Conservation (phyloP, 306 rosid genomes). For the Malus asiatica region DNA sequence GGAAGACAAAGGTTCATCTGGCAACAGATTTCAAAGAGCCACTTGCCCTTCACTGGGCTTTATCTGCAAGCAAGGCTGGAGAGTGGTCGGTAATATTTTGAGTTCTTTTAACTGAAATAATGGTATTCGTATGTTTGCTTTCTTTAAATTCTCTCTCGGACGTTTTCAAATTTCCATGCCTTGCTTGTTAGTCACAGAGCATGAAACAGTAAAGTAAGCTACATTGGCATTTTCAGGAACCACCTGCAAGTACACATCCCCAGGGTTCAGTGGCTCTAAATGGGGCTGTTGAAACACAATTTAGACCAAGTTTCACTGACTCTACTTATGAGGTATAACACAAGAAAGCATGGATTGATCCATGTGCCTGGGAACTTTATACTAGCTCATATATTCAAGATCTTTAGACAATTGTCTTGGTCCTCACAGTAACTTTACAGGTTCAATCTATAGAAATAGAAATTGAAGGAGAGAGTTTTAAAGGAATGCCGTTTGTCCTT, state of each 20-base stretch:
- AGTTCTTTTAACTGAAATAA: conserved; percentile 15
- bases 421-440: conserved; percentile 38
- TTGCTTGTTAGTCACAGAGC: conserved; percentile 5
- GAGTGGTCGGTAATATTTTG: conserved; percentile 84
- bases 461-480: conserved; percentile 52
- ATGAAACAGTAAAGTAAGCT: conserved; percentile 3
- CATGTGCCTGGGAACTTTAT: conserved; percentile 14
- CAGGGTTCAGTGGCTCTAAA: conserved; percentile 56
- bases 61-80: conserved; percentile 59
- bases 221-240: conserved; percentile 54
- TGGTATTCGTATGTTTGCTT: conserved; percentile 8
- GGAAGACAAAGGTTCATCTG: conserved; percentile 68
- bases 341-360: conserved; percentile 15
- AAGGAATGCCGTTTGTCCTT: conserved; percentile 82
- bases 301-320: conserved; percentile 34
- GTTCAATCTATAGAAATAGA: conserved; percentile 67
- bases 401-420: conserved; percentile 17
- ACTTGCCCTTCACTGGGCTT: conserved; percentile 80
- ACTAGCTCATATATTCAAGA: conserved; percentile 12
- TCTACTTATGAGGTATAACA: conserved; percentile 47
- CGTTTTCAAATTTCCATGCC: background rate
- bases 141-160: background rate
- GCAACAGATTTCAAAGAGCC: conserved; percentile 68
- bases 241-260: conserved; percentile 63
- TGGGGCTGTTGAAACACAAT: conserved; percentile 60